Conservation (phyloP, 352 stramenopile species). For the Phytophthora kernoviae region DNA sequence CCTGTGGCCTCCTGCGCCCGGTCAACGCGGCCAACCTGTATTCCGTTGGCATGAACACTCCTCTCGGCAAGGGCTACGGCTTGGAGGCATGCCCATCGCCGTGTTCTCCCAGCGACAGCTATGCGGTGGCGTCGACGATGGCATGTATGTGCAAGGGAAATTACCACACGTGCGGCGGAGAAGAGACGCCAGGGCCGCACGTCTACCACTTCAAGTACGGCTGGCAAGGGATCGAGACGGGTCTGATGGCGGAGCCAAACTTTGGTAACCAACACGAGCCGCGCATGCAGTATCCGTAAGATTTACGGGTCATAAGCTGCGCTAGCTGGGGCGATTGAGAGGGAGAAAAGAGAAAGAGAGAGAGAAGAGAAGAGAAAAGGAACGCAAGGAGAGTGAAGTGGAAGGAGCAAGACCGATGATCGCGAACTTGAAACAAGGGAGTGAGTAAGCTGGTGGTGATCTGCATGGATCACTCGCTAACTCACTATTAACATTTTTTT, state of each 20-base stretch:
- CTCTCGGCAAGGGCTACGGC: slow-evolving; percentile 33
- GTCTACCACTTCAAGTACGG: slow-evolving; percentile 88
- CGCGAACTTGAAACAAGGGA: slow-evolving; percentile 29
- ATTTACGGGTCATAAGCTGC: slow-evolving; percentile 11
- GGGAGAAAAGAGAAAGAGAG: slow-evolving; percentile 2
- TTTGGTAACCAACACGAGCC: slow-evolving; percentile 37
- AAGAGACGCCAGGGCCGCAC: slow-evolving; percentile 42
- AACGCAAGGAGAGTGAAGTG: slow-evolving; percentile 32
- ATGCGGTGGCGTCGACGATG: slow-evolving; percentile 35
- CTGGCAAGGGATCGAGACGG: slow-evolving; percentile 68
- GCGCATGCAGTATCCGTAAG: slow-evolving; percentile 38
- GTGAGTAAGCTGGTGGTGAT: slow-evolving; percentile 21
- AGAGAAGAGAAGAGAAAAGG: slow-evolving; percentile 3
- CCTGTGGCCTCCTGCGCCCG: slow-evolving; percentile 56
- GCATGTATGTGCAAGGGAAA: slow-evolving; percentile 58
- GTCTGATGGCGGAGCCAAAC: slow-evolving; percentile 35
- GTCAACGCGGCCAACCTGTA: slow-evolving; percentile 58
- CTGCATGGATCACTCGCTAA: slow-evolving; percentile 17
- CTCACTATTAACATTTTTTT: slow-evolving; percentile 25
- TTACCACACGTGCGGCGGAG: slow-evolving; percentile 58
- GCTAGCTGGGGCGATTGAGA: slow-evolving; percentile 3
- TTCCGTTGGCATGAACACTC: slow-evolving; percentile 34
- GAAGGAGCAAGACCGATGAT: slow-evolving; percentile 32
- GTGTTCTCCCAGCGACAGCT: slow-evolving; percentile 72
- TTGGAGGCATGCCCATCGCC: slow-evolving; percentile 55